These are phyloP conservation scores for Penicillium sp. DNA, from an alignment of 2,329 filamentous ascomycete genomes.

Conservation along the genomic window DNA sequence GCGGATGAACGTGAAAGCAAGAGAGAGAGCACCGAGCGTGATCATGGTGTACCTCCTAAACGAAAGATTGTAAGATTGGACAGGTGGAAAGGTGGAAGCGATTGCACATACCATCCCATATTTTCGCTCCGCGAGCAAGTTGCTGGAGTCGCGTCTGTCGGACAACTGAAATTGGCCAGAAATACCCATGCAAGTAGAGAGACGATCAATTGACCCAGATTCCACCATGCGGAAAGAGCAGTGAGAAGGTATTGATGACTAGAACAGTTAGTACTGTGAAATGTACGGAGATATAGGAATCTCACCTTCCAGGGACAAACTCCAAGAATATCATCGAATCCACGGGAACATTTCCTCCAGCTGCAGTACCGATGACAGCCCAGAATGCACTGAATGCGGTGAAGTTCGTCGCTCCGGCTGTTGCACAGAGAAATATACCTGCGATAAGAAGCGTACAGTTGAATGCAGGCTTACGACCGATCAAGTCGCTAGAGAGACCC, in stretches of 20 bases:
- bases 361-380: constrained; percentile 30
- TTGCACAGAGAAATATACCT: constrained; percentile 32
- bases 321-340: constrained; percentile 34
- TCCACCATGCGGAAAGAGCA: constrained; percentile 52
- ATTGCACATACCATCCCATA: constrained; percentile 29
- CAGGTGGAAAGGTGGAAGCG: not conserved
- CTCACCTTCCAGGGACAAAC: constrained; percentile 27
- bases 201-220: constrained; percentile 45
- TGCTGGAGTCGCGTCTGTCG: constrained; percentile 23
- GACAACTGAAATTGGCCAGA: constrained; percentile 30
- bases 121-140: constrained; percentile 24
- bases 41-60: constrained; percentile 29
- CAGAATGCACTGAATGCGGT: constrained; percentile 29
- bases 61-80: not conserved
- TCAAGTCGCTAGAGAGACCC: constrained; percentile 44
- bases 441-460: constrained; percentile 48
- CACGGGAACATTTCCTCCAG: constrained; percentile 29
- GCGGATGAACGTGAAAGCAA: constrained; percentile 28
- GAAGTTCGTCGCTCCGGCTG: constrained; percentile 28
- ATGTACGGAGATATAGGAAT: not conserved
- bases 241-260: constrained; percentile 31
- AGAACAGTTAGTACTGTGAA: not conserved
- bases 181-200: constrained; percentile 32
- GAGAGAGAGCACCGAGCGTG: constrained; percentile 25
- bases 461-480: constrained; percentile 49